Percentiles rank a stretch among this genome's conserved stretches.
phyloP scores from a whole-genome alignment of 2,329 filamentous ascomycete genomes.

The Fusarium sp. region DNA sequence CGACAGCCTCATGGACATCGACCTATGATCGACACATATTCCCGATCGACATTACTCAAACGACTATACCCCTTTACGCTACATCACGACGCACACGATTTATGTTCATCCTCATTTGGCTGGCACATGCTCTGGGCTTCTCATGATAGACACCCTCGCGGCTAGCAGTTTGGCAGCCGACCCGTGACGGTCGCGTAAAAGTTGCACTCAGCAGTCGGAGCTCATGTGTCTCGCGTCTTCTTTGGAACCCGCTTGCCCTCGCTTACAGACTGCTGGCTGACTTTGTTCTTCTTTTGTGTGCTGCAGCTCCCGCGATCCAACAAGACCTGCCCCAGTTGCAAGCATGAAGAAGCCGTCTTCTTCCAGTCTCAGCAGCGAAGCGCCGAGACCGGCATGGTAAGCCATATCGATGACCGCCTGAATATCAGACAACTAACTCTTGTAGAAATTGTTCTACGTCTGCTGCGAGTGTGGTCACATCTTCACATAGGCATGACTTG shows the following conservation, averaged over 20 bases:
- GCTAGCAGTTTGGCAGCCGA: conserved; percentile 33
- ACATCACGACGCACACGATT: conserved; percentile 25
- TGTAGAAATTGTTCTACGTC: conserved; percentile 90
- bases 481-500: conserved; percentile 65
- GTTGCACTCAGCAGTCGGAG: conserved; percentile 42
- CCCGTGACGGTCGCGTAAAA: conserved; percentile 30
- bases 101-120: conserved; percentile 18
- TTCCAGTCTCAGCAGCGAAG: conserved; percentile 99
- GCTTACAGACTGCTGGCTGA: conserved; percentile 56
- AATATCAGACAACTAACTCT: conserved; percentile 7
- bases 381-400: conserved; percentile 97
- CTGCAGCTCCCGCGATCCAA: conserved; percentile 90
- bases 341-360: conserved; percentile 92
- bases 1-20: conserved; percentile 37
- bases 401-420: conserved; percentile 45
- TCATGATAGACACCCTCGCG: conserved; percentile 14
- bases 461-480: conserved; percentile 95
- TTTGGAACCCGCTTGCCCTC: conserved; percentile 45
- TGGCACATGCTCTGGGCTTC: conserved; percentile 45
- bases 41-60: conserved; percentile 8
- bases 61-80: conserved; percentile 4
- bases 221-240: conserved; percentile 41
- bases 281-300: conserved; percentile 49
- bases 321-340: conserved; percentile 86
- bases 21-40: conserved; percentile 25